Evolutionary conservation across 768 basidiomycete species (phyloP).

Genomic region (Boletus barrowsii): DNA sequence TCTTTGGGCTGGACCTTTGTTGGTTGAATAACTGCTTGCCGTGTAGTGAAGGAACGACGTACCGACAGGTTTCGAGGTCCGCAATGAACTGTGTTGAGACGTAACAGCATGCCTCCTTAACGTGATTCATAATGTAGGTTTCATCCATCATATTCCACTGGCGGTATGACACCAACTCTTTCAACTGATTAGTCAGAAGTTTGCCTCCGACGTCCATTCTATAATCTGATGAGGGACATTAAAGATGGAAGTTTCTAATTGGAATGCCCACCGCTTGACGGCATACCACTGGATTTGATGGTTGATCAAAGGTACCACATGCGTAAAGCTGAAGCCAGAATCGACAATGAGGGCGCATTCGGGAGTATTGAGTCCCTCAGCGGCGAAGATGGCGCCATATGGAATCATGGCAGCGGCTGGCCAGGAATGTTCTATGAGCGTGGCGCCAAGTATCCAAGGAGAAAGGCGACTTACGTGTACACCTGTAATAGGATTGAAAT

Average conservation of each 20-base stretch:
- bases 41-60: constrained; percentile 31
- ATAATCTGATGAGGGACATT: constrained; percentile 34
- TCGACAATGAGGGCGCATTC: constrained; percentile 85
- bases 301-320: constrained; percentile 79
- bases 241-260: constrained; percentile 12
- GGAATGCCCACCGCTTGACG: constrained; percentile 64
- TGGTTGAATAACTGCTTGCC: constrained; percentile 17
- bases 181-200: constrained; percentile 91
- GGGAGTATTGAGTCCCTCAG: constrained; percentile 47
- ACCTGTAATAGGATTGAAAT: constrained; percentile 77
- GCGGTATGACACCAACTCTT: constrained; percentile 89
- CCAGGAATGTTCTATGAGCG: constrained; percentile 17
- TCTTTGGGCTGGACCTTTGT: constrained; percentile 49
- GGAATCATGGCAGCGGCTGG: constrained; percentile 80
- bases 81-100: constrained; percentile 67
- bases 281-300: constrained; percentile 75
- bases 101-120: constrained; percentile 89
- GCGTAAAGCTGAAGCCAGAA: constrained; percentile 92
- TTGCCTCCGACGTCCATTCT: constrained; percentile 97
- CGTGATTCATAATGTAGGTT: constrained; percentile 88
- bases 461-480: constrained; percentile 61
- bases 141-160: constrained; percentile 99
- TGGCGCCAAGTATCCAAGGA: constrained; percentile 20
- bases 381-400: constrained; percentile 65
- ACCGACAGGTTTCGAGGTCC: constrained; percentile 83